phyloP scores from a whole-genome alignment of 1,284 basidiomycete genomes.

The Cryptococcus hybrid region DNA sequence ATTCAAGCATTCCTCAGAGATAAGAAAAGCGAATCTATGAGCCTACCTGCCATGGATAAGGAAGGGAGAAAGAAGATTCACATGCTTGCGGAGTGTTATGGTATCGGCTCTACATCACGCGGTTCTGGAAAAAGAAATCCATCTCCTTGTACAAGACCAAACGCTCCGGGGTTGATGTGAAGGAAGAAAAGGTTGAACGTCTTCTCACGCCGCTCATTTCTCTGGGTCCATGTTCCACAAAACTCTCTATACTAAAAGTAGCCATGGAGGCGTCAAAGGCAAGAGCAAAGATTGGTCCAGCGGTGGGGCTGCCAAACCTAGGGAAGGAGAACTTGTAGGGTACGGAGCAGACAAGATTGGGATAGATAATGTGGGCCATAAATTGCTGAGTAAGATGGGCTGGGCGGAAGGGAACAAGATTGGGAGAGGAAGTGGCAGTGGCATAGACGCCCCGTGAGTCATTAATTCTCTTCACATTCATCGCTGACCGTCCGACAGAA shows the following conservation, averaged over 20 bases:
- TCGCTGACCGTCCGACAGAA: constrained; percentile 22
- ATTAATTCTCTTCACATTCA: no score
- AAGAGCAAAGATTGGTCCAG: constrained; percentile 12
- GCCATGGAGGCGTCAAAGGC: constrained; percentile 9
- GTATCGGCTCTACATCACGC: constrained; percentile 70
- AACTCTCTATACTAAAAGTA: constrained; percentile 25
- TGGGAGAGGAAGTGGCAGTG: constrained; percentile 37
- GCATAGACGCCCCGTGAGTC: constrained; percentile 49
- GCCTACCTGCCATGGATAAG: constrained; percentile 73
- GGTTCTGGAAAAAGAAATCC: constrained; percentile 62
- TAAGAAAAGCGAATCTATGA: constrained; percentile 58
- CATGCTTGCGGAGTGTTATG: constrained; percentile 70
- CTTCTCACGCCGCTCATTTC: constrained; percentile 50
- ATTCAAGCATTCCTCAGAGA: constrained; percentile 68
- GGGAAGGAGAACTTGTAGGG: constrained; percentile 48
- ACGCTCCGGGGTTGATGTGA: constrained; percentile 56
- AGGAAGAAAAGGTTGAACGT: constrained; percentile 61
- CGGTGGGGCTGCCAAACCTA: constrained; percentile 32
- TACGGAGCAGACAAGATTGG: constrained; percentile 47
- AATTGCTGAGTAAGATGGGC: constrained; percentile 48
- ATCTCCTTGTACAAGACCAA: constrained; percentile 65
- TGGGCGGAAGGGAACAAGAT: constrained; percentile 49
- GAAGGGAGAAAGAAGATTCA: constrained; percentile 68
- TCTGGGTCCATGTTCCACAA: constrained; percentile 40
- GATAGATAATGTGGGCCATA: constrained; percentile 48